Conservation (phyloP, 176 grass and related monocot genomes). For the maize (Zea mays) region Zm-B73-REFERENCE-NAM-5.0 NC_050096.1:296259501-296260000, state of each 20-base stretch:
- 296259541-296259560: conserved; percentile 17
- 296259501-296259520: conserved; percentile 60
- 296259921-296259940: conserved; percentile 44
- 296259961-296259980: conserved; percentile 51
- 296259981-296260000: conserved; percentile 40
- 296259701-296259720: conserved; percentile 58
- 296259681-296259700: conserved; percentile 58
- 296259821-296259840: conserved; percentile 41
- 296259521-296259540: conserved; percentile 37
- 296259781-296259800: conserved; percentile 38
- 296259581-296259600: conserved; percentile 48
- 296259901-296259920: conserved; percentile 50
- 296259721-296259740: conserved; percentile 46
- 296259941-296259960: conserved; percentile 64
- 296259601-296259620: conserved; percentile 52
- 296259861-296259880: not conserved
- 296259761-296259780: conserved; percentile 45
- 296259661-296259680: conserved; percentile 43
- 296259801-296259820: conserved; percentile 55
- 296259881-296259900: conserved; percentile 44
- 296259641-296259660: not conserved
- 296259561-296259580: conserved; percentile 57
- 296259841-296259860: not conserved
- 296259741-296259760: conserved; percentile 16
- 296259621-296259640: conserved; percentile 46